A percentile compares a stretch with the other conserved stretches of the same genome.
These are phyloP conservation scores for Trichosporon sp. DNA, from an alignment of 1,284 basidiomycete genomes.

Conservation along the genomic window DNA sequence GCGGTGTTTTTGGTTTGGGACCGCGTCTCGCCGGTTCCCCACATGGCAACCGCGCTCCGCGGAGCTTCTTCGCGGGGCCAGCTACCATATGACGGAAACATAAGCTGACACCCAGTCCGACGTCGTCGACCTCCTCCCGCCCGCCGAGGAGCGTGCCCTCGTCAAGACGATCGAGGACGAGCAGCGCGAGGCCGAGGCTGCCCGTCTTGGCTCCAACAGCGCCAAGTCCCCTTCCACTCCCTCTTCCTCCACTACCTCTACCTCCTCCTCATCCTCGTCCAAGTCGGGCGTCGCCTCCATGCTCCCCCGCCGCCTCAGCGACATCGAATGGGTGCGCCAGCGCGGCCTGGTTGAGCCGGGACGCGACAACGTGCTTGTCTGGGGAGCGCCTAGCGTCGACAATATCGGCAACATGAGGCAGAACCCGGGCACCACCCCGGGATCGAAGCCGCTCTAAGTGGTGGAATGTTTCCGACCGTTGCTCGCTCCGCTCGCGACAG, in stretches of 20 bases:
- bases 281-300: constrained; percentile 24
- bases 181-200: constrained; percentile 39
- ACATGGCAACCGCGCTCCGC: too few species aligned
- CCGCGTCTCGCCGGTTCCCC: too few species aligned
- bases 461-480: too few species aligned
- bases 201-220: neutral
- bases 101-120: constrained; percentile 47
- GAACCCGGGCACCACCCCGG: constrained; percentile 16
- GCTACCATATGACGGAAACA: too few species aligned
- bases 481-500: too few species aligned
- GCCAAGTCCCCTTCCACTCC: neutral
- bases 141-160: constrained; percentile 46
- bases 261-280: neutral
- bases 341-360: constrained; percentile 42
- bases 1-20: too few species aligned
- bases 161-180: constrained; percentile 56
- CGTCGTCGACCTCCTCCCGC: constrained; percentile 55
- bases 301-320: constrained; percentile 40
- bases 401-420: constrained; percentile 41
- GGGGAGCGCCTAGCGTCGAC: constrained; percentile 49
- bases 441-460: constrained; percentile 17
- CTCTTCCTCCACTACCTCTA: neutral
- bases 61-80: too few species aligned
- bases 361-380: constrained; percentile 45
- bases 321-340: constrained; percentile 44